A percentile compares a stretch with the other conserved stretches of the same genome.
These are phyloP conservation scores for Fomitopsis schrenkii DNA, from an alignment of 1,284 basidiomycete genomes.

Conservation along the genomic window DNA sequence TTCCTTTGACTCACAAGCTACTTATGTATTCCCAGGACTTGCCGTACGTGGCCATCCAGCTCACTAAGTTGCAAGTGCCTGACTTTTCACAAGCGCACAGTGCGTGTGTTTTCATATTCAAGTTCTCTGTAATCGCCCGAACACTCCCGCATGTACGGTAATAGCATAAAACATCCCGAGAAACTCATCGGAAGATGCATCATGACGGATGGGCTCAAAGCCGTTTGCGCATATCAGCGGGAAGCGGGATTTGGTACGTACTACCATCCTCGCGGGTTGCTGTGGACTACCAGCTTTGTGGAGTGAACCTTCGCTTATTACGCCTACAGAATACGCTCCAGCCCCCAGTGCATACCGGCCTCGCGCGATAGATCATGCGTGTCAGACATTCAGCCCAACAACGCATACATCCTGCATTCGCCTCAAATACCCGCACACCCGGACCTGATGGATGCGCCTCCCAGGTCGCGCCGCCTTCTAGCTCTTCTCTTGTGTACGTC, in stretches of 20 bases:
- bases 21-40: not conserved
- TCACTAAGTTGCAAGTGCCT: too few relatives aligned
- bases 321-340: not conserved
- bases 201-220: too few relatives aligned
- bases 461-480: not conserved
- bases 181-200: too few relatives aligned
- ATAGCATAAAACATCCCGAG: too few relatives aligned
- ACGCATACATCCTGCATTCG: not conserved
- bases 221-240: too few relatives aligned
- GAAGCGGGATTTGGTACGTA: too few relatives aligned
- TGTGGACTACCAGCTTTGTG: not conserved
- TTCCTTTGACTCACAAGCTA: not conserved
- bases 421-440: not conserved
- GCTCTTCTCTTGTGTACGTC: not conserved
- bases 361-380: not conserved
- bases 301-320: not conserved
- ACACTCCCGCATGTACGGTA: too few relatives aligned
- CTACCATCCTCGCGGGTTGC: not conserved
- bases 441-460: not conserved
- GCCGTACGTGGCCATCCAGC: too few relatives aligned
- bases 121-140: too few relatives aligned
- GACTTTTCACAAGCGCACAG: too few relatives aligned
- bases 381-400: not conserved
- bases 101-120: too few relatives aligned
- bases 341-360: not conserved